Evolutionary conservation across 2,329 filamentous ascomycete genomes (phyloP), one percentile per base, ranked within the genome.

Genomic region (Fusarium lyarnte): DNA sequence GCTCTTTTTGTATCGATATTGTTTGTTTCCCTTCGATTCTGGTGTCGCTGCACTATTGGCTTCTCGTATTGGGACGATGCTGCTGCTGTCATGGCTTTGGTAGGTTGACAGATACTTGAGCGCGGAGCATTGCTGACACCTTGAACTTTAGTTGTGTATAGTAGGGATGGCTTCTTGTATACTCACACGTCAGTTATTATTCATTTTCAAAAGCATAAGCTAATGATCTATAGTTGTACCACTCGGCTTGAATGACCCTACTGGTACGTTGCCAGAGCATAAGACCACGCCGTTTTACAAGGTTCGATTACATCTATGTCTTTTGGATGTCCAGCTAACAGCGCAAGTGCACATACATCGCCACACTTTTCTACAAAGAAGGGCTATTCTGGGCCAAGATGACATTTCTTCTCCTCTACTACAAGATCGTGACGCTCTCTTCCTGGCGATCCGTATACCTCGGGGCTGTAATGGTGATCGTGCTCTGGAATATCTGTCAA

Each of bases 351-450:
- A 49, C 74, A 43, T 76, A 68, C 23, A 27, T 76, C 5, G 46
- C 49, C 16, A 8, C 59, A 3, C 25, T 74, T 3, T 58, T 73
- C 21, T 73, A 73, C 39, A 21, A 58, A 10, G 42, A 52, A 14
- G 61, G 53, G 6, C 42, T 76, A 0, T 63, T 59, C 29, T 66
- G 41, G 17, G 35, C 41, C 19, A 74, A 69, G 21, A 49, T 76
- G 68, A 62, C 71, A 6, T 73, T 75, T 16, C 46, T 76, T 9
- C 41, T 75, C 0, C 71, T 76, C 0, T 75, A 76, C 16, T 71
- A 68, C 17, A 55, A 74, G 17, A 58, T 74, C 6, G 54, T 76
- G 13, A 55, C 58, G 0, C 35, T 73, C 0, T 73, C 74, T 3
- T 38, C 29, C 5, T 66, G 74, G 65, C n/a, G 69, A 27, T 42